phyloP scores from a whole-genome alignment of 148 eudicot genomes.

The Tetragonia tetragonoides region DNA sequence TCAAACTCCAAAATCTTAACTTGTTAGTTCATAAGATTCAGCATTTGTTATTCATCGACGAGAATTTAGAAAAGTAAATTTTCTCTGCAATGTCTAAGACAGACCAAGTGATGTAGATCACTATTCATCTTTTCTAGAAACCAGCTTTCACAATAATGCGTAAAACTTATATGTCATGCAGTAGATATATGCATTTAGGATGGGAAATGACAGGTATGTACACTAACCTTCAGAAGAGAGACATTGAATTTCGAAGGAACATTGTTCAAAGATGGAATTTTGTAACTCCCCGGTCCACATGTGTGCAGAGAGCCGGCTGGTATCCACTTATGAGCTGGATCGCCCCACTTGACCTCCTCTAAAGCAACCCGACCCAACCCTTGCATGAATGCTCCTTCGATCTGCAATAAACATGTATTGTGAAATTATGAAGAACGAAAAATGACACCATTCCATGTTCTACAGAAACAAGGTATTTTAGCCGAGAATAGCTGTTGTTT shows the following conservation, averaged over 20 bases:
- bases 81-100: too few species aligned
- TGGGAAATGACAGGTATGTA: neutral
- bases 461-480: too few species aligned
- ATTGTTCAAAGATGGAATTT: conserved; percentile 87
- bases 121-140: too few species aligned
- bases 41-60: too few species aligned
- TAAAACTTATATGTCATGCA: too few species aligned
- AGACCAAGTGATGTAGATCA: too few species aligned
- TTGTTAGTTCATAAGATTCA: neutral
- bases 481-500: too few species aligned
- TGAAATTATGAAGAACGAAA: neutral
- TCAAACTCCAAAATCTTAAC: neutral
- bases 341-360: conserved; percentile 99
- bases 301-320: conserved; percentile 77
- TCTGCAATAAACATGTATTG: conserved; percentile 44
- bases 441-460: too few species aligned
- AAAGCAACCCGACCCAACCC: conserved; percentile 95
- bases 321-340: conserved; percentile 86
- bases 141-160: too few species aligned
- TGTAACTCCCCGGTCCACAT: conserved; percentile 87
- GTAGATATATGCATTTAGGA: neutral
- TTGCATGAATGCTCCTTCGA: conserved; percentile 96
- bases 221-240: conserved; percentile 83
- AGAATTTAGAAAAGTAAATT: too few species aligned
- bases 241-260: conserved; percentile 74